Conservation (phyloP, 306 rosid species). For the Cicer yamashitae region DNA sequence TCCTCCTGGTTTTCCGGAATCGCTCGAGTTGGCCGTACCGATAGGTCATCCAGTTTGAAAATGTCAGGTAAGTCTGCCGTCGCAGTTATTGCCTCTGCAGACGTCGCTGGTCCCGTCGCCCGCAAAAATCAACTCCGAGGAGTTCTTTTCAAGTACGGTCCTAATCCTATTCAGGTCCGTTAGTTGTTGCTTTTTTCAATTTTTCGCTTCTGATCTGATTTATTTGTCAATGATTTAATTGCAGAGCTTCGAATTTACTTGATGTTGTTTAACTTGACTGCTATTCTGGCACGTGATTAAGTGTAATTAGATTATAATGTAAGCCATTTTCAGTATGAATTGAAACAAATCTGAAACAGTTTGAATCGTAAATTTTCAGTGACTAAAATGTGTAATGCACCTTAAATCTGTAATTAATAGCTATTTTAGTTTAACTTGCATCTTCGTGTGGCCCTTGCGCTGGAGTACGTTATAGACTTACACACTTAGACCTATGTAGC, state of each 20-base stretch:
- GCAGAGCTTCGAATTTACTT: not conserved
- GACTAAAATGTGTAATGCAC: not conserved
- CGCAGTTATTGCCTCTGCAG: constrained; percentile 38
- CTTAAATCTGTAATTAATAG: not conserved
- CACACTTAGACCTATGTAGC: not conserved
- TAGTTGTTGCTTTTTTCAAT: not conserved
- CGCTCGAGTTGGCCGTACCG: constrained; percentile 71
- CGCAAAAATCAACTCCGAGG: constrained; percentile 88
- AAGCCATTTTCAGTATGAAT: not conserved
- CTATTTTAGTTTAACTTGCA: not conserved
- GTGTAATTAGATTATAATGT: not conserved
- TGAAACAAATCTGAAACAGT: not conserved
- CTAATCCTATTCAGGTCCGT: constrained; percentile 87
- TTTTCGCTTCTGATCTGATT: constrained; percentile 36
- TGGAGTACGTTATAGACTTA: not conserved
- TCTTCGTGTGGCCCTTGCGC: not conserved
- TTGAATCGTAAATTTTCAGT: constrained; percentile 13
- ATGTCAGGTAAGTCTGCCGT: constrained; percentile 50
- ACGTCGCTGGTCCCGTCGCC: constrained; percentile 57
- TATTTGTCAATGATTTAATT: not conserved
- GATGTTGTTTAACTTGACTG: constrained; percentile 5
- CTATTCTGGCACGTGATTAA: not conserved
- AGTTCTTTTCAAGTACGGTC: constrained; percentile 89
- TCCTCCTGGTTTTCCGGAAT: constrained; percentile 91
- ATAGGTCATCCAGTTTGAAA: constrained; percentile 54